A percentile compares a stretch with the other conserved stretches of the same genome.
These are phyloP conservation scores for Candida montana DNA, from an alignment of 805 yeast genomes.

Conservation along the genomic window DNA sequence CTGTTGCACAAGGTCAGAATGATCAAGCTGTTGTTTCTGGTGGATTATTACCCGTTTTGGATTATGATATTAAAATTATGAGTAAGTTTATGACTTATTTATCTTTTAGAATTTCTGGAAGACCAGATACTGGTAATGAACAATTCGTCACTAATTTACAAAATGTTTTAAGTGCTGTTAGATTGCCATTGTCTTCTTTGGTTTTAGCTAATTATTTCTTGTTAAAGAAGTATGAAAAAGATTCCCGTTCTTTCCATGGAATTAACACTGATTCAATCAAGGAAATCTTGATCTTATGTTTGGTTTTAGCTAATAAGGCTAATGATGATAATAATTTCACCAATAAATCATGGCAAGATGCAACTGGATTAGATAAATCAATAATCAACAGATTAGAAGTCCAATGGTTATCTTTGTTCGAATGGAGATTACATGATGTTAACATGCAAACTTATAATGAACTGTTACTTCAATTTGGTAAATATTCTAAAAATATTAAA, in stretches of 20 bases:
- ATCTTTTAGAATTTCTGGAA: slow-evolving; percentile 61
- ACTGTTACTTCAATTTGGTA: slow-evolving; percentile 18
- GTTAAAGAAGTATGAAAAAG: slow-evolving; percentile 49
- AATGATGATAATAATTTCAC: slow-evolving; percentile 96
- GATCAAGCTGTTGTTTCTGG: slow-evolving; percentile 37
- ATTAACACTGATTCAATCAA: slow-evolving; percentile 35
- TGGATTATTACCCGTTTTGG: slow-evolving; percentile 73
- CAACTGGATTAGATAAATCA: slow-evolving; percentile 70
- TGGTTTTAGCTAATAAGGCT: slow-evolving; percentile 86
- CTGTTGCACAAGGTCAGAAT: not conserved
- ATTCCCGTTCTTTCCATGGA: slow-evolving; percentile 26
- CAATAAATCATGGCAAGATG: slow-evolving; percentile 92
- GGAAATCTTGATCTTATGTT: slow-evolving; percentile 57
- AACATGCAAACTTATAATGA: slow-evolving; percentile 23
- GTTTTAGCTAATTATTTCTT: slow-evolving; percentile 75
- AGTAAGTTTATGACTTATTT: slow-evolving; percentile 74
- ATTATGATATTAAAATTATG: slow-evolving; percentile 76
- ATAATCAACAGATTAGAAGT: slow-evolving; percentile 65
- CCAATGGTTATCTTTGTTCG: slow-evolving; percentile 56
- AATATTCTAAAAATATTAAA: slow-evolving; percentile 20
- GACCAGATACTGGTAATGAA: slow-evolving; percentile 33
- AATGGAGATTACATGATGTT: slow-evolving; percentile 51
- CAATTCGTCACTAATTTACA: slow-evolving; percentile 54
- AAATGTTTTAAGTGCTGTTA: slow-evolving; percentile 76
- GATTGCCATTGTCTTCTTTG: slow-evolving; percentile 80